These are phyloP conservation scores for Apiospora aurea DNA, from an alignment of 2,329 filamentous ascomycete species.

Conservation along the genomic window DNA sequence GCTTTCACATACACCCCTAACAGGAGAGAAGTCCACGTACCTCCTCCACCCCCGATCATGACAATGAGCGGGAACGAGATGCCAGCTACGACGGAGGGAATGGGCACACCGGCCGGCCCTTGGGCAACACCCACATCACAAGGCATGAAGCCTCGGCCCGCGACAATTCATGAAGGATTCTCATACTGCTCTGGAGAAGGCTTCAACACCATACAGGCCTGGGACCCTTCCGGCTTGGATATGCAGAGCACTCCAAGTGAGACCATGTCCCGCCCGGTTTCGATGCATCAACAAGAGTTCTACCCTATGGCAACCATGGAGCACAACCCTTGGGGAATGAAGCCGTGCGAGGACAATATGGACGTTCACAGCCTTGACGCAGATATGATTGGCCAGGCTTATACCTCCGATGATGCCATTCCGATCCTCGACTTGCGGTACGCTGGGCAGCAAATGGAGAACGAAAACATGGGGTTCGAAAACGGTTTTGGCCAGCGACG, in stretches of 20 bases:
- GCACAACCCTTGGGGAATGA: conserved; percentile 59
- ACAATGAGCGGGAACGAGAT: conserved; percentile 61
- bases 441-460: conserved; percentile 54
- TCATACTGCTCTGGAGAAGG: conserved; percentile 64
- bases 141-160: conserved; percentile 59
- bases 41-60: conserved; percentile 51
- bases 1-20: conserved; percentile 57
- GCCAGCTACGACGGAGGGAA: conserved; percentile 54
- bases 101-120: conserved; percentile 53
- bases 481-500: conserved; percentile 63
- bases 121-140: conserved; percentile 65
- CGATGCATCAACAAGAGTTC: conserved; percentile 62
- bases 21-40: conserved; percentile 51
- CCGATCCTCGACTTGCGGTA: conserved; percentile 68
- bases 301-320: conserved; percentile 59
- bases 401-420: conserved; percentile 68
- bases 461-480: conserved; percentile 58
- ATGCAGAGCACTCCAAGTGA: conserved; percentile 60
- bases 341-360: conserved; percentile 63
- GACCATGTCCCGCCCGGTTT: conserved; percentile 60
- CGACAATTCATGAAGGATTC: conserved; percentile 68
- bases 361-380: conserved; percentile 63
- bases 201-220: conserved; percentile 59
- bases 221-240: conserved; percentile 61
- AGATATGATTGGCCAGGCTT: conserved; percentile 70